phyloP scores from a whole-genome alignment of 1,139 yeast species.

The Yamadazyma dendronema region DNA sequence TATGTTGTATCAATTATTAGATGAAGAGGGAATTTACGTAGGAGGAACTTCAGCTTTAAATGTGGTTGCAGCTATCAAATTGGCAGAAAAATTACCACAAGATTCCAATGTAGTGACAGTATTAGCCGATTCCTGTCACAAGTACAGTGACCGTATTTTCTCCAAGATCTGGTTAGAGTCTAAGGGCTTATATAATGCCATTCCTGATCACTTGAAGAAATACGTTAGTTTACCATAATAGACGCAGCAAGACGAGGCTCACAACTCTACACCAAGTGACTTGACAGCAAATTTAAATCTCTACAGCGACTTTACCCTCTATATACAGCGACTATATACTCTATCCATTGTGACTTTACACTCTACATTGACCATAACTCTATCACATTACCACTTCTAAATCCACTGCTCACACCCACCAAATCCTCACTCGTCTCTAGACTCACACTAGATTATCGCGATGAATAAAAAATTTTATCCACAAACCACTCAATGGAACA shows the following conservation, averaged over 20 bases:
- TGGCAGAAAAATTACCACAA: constrained; percentile 75
- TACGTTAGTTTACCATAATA: constrained; percentile 41
- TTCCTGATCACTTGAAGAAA: constrained; percentile 70
- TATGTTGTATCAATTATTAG: constrained; percentile 79
- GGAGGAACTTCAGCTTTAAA: constrained; percentile 87
- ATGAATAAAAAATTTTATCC: constrained; percentile 6
- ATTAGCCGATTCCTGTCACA: constrained; percentile 85
- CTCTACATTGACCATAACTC: too few species aligned
- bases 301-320: too few species aligned
- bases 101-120: constrained; percentile 82
- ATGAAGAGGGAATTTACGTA: constrained; percentile 87
- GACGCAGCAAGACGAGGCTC: too few species aligned
- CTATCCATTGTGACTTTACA: too few species aligned
- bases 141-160: constrained; percentile 79
- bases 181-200: constrained; percentile 60
- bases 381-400: too few species aligned
- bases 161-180: constrained; percentile 72
- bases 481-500: constrained; percentile 14
- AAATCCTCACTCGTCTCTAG: neutral
- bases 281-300: neutral
- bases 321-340: too few species aligned
- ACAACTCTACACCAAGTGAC: too few species aligned
- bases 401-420: too few species aligned
- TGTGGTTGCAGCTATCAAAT: constrained; percentile 76
- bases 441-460: too few species aligned